Evolutionary conservation across 345 rosid species (phyloP), one percentile per base, ranked within the genome.

Genomic region (Atalantia buxifolia): DNA sequence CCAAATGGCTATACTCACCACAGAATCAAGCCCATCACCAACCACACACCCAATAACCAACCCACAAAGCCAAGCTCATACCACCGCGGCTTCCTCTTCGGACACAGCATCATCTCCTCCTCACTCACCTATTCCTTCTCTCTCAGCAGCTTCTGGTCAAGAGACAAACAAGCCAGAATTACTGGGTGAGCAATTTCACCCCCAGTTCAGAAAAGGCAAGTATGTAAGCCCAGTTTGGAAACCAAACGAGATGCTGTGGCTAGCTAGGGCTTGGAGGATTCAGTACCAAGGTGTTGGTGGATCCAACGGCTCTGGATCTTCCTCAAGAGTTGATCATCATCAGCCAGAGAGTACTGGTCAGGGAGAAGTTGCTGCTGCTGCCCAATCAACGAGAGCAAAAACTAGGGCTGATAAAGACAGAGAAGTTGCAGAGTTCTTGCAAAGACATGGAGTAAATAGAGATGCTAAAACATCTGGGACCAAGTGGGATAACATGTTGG

Each of bases 181-280:
- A 71, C 10, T 9, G 13, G 81, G 77, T 38, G 90, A 88, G 36
- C 86, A 83, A 31, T 83, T 84, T 68, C 94, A 88, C 18, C 89
- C 86, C 38, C 98, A 96, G 78, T 87, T 88, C 42, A 83, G 99
- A 38, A 96, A 96, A 80, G 98, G 99, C 10, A 96, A 96, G 69
- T 96, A 90, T 77, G 98, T 96, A 40, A 96, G 99, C 82, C 98
- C 99, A 22, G 97, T 96, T 72, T 96, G 99, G 99, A 96, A 94
- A 83, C 99, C 99, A 57, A 86, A 92, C 83, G 99, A 96, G 83
- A 96, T 96, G 99, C 77, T 96, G 60, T 96, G 97, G 97, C 71
- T 92, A 71, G 99, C 99, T 53, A 88, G 94, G 87, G 99, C 95
- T 40, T 94, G 99, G 99, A 90, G 94, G 78, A 35, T 82, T 57